These are phyloP conservation scores for Aphanocladium album DNA, from an alignment of 2,329 filamentous ascomycete species.

Conservation along the genomic window DNA sequence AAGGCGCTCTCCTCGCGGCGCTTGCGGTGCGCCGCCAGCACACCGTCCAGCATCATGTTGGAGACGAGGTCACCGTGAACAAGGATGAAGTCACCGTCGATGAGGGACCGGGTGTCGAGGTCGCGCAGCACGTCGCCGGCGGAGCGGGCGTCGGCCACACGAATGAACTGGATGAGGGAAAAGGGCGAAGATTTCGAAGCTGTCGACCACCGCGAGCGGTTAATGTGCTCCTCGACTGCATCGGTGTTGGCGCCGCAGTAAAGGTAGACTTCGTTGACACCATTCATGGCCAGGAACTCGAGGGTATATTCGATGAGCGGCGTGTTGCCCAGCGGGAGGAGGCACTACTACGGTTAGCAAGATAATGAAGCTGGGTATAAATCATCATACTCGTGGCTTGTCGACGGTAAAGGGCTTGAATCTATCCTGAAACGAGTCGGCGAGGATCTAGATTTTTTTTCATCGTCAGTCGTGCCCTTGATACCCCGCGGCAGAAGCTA, in stretches of 20 bases:
- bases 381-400: constrained; percentile 66
- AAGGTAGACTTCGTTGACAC: constrained; percentile 89
- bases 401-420: constrained; percentile 88
- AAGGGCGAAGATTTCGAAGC: constrained; percentile 59
- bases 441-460: constrained; percentile 59
- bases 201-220: constrained; percentile 67
- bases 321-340: constrained; percentile 86
- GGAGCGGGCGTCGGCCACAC: constrained; percentile 75
- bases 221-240: constrained; percentile 81
- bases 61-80: constrained; percentile 91
- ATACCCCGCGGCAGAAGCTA: constrained; percentile 21
- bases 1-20: constrained; percentile 81
- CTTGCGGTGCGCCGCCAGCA: constrained; percentile 72
- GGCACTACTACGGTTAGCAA: constrained; percentile 56
- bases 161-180: constrained; percentile 74
- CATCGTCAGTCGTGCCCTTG: background rate
- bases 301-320: constrained; percentile 97
- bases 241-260: constrained; percentile 87
- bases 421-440: constrained; percentile 90
- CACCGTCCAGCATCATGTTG: constrained; percentile 78
- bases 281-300: constrained; percentile 91
- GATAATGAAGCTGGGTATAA: background rate
- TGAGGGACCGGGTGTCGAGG: constrained; percentile 77
- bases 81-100: constrained; percentile 85
- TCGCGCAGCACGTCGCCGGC: constrained; percentile 94